Conservation (phyloP, 208 protist genomes). For the Wallacemonas sp. region DNA sequence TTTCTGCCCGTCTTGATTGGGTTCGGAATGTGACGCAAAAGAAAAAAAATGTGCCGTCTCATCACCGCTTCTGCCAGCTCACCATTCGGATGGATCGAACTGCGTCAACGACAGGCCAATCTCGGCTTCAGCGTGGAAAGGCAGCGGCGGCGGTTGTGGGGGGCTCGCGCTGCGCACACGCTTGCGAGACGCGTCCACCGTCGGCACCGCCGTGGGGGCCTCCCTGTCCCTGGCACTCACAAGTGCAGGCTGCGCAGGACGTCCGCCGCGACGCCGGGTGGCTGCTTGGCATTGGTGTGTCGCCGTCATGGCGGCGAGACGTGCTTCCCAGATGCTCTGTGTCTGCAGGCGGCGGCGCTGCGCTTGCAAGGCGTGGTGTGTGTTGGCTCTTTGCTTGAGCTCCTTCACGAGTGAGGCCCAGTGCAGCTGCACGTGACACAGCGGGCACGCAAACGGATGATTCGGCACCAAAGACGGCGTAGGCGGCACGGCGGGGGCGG, state of each 20-base stretch:
- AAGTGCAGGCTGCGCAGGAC: neutral
- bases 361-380: constrained; percentile 30
- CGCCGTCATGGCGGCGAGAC: constrained; percentile 24
- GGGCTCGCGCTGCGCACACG: neutral
- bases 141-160: neutral
- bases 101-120: neutral
- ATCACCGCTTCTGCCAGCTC: neutral
- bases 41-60: neutral
- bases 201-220: too few species aligned
- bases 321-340: constrained; percentile 38
- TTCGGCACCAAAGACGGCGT: constrained; percentile 14
- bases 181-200: too few species aligned
- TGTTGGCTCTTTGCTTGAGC: constrained; percentile 57
- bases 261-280: neutral
- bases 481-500: constrained; percentile 1
- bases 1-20: too few species aligned
- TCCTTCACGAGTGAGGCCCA: constrained; percentile 62
- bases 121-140: neutral
- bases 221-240: neutral
- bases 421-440: constrained; percentile 61
- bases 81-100: constrained; percentile 8
- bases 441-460: constrained; percentile 50
- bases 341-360: constrained; percentile 40
- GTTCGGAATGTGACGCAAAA: too few species aligned
- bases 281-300: neutral